Conservation (phyloP, 1,284 basidiomycete genomes). For the Vanrija sp. region DNA sequence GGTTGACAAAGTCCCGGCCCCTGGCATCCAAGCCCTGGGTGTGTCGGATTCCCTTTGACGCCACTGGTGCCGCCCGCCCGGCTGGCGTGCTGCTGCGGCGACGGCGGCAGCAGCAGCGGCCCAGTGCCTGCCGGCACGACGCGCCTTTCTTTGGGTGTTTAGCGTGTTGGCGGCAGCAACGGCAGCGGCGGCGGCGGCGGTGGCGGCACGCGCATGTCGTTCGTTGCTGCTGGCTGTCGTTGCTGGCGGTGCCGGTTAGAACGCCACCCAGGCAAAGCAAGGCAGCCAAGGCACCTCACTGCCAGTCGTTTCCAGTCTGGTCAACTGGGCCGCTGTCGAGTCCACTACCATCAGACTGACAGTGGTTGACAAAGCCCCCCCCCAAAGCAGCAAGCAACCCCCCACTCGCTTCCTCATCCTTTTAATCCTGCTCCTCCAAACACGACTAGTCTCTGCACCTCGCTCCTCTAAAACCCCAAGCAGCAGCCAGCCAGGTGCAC, state of each 20-base stretch:
- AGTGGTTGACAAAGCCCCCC: neutral
- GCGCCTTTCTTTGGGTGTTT: neutral
- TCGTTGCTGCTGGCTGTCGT: too few species aligned
- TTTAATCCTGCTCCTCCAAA: neutral
- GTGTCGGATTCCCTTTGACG: neutral
- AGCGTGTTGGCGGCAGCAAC: too few species aligned
- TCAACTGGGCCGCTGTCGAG: neutral
- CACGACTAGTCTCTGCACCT: neutral
- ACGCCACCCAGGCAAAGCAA: too few species aligned
- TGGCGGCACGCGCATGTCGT: too few species aligned
- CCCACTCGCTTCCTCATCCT: neutral
- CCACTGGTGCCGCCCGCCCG: neutral
- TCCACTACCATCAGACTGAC: too few species aligned
- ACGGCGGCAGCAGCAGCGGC: too few species aligned
- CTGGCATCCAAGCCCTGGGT: too few species aligned
- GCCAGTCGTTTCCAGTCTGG: neutral
- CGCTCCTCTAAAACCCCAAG: neutral
- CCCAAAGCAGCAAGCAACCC: conserved; percentile 6
- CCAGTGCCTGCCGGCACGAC: neutral
- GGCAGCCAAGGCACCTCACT: neutral
- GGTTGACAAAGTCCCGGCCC: too few species aligned
- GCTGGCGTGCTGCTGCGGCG: neutral
- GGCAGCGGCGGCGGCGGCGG: too few species aligned
- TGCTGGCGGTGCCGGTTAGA: too few species aligned
- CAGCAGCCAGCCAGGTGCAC: neutral